Conservation (phyloP, 169 alveolate species). For the Toxoplasma gondii region DNA sequence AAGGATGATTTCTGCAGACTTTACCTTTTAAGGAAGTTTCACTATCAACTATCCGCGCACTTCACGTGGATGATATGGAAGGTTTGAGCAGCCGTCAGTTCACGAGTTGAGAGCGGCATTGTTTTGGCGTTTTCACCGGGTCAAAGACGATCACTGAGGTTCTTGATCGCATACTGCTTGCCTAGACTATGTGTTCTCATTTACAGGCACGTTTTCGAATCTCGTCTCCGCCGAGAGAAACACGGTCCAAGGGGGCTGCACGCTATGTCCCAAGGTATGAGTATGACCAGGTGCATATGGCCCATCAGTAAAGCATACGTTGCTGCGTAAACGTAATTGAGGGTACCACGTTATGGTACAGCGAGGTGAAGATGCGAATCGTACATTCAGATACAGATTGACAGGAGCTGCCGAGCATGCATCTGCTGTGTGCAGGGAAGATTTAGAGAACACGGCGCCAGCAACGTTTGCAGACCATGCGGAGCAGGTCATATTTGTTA, state of each 20-base stretch:
- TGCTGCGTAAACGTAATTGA: too few species aligned
- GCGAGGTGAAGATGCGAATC: too few species aligned
- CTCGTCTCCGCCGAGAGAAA: background rate
- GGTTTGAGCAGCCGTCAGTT: too few species aligned
- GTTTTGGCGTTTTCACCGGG: too few species aligned
- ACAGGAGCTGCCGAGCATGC: background rate
- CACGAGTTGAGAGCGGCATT: too few species aligned
- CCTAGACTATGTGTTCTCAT: background rate
- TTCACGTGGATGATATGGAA: too few species aligned
- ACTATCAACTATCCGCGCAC: too few species aligned
- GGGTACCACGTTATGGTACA: too few species aligned
- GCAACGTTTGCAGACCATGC: slow-evolving; percentile 43
- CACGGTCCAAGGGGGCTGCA: background rate
- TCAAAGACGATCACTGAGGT: too few species aligned
- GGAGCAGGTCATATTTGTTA: slow-evolving; percentile 57
- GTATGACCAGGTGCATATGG: background rate
- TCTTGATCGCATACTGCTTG: too few species aligned
- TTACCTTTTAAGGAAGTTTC: background rate
- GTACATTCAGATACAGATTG: too few species aligned
- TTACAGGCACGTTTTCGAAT: slow-evolving; percentile 3
- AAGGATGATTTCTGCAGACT: background rate
- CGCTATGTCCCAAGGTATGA: background rate
- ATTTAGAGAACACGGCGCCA: slow-evolving; percentile 17
- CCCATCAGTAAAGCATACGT: background rate
- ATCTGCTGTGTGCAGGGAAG: slow-evolving; percentile 25